Evolutionary conservation across 176 grass and related monocot genomes (phyloP), one percentile per base, ranked within the genome.

Genomic region (Oryza nivara): DNA sequence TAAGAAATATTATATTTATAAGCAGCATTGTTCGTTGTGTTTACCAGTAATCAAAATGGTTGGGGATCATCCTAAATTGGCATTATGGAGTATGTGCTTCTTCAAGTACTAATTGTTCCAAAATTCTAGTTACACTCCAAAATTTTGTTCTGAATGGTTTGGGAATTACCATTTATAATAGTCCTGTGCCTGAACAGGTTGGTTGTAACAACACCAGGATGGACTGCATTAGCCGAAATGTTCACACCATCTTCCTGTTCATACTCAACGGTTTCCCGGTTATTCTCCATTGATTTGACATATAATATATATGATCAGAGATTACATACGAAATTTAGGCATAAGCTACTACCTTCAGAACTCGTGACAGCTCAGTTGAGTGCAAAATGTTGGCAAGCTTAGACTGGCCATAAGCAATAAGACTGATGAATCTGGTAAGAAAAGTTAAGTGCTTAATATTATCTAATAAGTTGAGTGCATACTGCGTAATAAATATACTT

Each of bases 341-440:
- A 56, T 19, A 20, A 56, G 16, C 51, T 2, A 6, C 30, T 87
- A 92, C 92, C 92, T 91, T 91, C 47, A 97, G 80, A 70, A 74
- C 75, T 76, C 84, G 82, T 10, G 92, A 86, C 69, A 97, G 76
- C 40, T 95, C 95, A 74, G 82, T 91, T 4, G 91, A 75, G 76
- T 97, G 90, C 70, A 97, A 82, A 88, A 95, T 98, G 65, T 98
- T 98, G 49, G 91, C 84, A 88, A 98, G 91, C 87, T 95, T 98
- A 61, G 95, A 95, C 66, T 95, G 89, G 34, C 89, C 89, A 20
- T 98, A 93, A 68, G 91, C 95, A 78, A 86, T 66, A 51, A 85
- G 73, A 71, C 51, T 86, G 17, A 45, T 85, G 28, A 92, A 92
- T 67, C 95, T 98, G 85, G 68, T 60, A 85, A 73, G 70, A 41